Conservation (phyloP, 83 land plant genomes). For the Picea engelmannii region DNA sequence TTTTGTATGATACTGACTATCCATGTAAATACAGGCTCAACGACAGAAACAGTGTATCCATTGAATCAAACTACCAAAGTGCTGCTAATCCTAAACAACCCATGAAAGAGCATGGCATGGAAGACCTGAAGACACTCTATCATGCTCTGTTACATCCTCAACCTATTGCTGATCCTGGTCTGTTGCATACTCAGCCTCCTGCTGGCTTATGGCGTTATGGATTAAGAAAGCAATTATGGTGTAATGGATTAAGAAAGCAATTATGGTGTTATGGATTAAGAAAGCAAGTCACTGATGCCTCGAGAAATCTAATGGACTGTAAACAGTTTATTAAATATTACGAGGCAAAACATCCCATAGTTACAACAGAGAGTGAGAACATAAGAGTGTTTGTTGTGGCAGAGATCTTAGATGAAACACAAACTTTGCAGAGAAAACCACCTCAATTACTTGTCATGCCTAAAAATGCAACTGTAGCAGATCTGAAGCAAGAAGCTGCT, state of each 20-base stretch:
- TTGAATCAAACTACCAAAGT: background rate
- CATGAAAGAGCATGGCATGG: conserved; percentile 27
- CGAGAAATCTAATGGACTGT: conserved; percentile 61
- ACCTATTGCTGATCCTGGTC: conserved; percentile 24
- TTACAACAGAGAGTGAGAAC: background rate
- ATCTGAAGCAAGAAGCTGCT: conserved; percentile 50
- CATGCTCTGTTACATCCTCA: conserved; percentile 46
- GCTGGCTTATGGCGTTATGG: too few species aligned
- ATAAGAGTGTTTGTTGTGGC: conserved; percentile 27
- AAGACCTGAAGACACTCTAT: conserved; percentile 52
- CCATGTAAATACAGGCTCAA: conserved; percentile 11
- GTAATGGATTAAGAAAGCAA: too few species aligned
- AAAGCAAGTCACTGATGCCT: conserved; percentile 20
- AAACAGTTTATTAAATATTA: conserved; percentile 75
- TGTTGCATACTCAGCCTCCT: too few species aligned
- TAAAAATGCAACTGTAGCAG: conserved; percentile 47
- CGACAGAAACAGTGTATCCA: background rate
- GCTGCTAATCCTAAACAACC: background rate
- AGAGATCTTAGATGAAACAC: conserved; percentile 31
- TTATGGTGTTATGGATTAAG: conserved; percentile 21
- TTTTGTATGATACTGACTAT: background rate
- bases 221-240: too few species aligned
- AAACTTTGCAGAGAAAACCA: conserved; percentile 32
- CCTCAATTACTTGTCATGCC: conserved; percentile 60
- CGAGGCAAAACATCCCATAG: conserved; percentile 9